Evolutionary conservation across 148 eudicot species (phyloP).

Genomic region (Camellia sinensis): DNA sequence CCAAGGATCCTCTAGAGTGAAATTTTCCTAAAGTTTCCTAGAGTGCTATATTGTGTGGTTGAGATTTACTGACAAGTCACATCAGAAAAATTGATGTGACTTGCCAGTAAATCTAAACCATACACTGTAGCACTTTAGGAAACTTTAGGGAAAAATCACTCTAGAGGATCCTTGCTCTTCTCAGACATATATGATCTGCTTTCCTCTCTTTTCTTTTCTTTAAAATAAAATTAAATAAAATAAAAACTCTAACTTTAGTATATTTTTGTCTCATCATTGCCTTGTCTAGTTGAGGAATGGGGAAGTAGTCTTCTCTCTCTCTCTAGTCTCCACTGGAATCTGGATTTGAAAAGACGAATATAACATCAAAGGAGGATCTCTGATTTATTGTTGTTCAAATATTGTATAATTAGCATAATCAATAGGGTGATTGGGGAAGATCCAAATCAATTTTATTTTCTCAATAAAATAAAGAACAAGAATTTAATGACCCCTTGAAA

Average conservation of each 20-base stretch:
- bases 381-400: not conserved
- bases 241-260: not conserved
- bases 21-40: too few species aligned
- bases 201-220: not conserved
- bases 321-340: conserved; percentile 8
- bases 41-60: too few species aligned
- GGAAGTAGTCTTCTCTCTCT: conserved; percentile 14
- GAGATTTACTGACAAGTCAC: too few species aligned
- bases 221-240: not conserved
- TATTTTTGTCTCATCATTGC: conserved; percentile 18
- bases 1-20: too few species aligned
- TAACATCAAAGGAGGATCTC: not conserved
- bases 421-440: not conserved
- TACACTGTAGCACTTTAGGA: too few species aligned
- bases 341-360: conserved; percentile 1
- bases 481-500: conserved; percentile 2
- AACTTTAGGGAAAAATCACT: too few species aligned
- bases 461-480: not conserved
- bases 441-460: not conserved
- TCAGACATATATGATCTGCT: too few species aligned
- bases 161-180: too few species aligned
- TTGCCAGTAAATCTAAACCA: too few species aligned
- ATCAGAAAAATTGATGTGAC: too few species aligned
- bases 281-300: conserved; percentile 20
- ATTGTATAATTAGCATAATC: not conserved